Conservation (phyloP, 768 basidiomycete species). For the Naganishia vaughanmartiniae region DNA sequence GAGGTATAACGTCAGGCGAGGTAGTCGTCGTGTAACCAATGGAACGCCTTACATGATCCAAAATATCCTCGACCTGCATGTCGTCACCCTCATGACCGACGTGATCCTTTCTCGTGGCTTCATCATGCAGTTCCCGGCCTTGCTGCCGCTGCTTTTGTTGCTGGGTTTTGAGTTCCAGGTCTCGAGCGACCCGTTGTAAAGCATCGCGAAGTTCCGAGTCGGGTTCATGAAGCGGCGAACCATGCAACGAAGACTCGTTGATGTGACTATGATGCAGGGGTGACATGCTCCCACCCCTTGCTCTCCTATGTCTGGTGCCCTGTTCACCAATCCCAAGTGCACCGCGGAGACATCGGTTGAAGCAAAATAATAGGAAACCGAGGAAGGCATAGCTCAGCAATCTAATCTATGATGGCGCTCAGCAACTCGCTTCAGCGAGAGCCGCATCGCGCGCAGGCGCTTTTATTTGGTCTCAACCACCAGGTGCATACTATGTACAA, state of each 20-base stretch:
- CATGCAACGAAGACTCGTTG: not conserved
- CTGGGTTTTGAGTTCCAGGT: constrained; percentile 1
- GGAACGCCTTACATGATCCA: constrained; percentile 3
- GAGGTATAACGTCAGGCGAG: not conserved
- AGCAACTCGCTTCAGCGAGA: not conserved
- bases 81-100: not conserved
- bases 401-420: not conserved
- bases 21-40: not conserved
- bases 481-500: too few relatives aligned
- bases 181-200: constrained; percentile 9
- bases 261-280: constrained; percentile 1
- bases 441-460: too few relatives aligned
- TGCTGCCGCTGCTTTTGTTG: not conserved
- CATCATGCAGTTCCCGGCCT: not conserved
- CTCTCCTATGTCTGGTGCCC: not conserved
- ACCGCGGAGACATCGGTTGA: not conserved
- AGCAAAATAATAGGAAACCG: constrained; percentile 19
- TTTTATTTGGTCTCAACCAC: too few relatives aligned
- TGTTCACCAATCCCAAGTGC: too few relatives aligned
- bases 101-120: not conserved
- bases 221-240: not conserved
- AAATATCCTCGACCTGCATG: constrained; percentile 17
- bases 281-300: constrained; percentile 14
- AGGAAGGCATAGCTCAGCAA: not conserved
- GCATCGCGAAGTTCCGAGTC: constrained; percentile 19